Base-by-base conservation (phyloP, 2,329 filamentous ascomycete species). In the Trichoderma asperellum region DNA sequence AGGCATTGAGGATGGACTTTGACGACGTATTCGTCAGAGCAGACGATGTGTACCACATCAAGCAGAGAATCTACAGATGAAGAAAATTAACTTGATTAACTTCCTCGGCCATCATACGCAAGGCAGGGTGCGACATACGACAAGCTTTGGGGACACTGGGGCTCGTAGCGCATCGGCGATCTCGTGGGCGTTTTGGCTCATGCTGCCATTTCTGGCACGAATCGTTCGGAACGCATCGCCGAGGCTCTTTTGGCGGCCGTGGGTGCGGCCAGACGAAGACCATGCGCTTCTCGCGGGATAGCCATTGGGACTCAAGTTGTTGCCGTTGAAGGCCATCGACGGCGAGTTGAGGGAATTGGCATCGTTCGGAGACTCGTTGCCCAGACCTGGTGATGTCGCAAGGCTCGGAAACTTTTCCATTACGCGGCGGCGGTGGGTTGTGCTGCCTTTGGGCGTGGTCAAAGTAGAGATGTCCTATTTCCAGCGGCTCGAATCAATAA, bases 1-100 rank as follows among this genome's bases (percentile, higher is more conserved):
- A 93, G 55, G 93, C 92, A 74, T 93, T 97, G 71, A 98, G 85
- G 76, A 99, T 99, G 21, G 95, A 92, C 82, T 99, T 99, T 64
- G 96, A 97, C 29, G 96, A 98, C 2, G 96, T 97, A 79, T 98
- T 99, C 71, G 96, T 97, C 74, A 98, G 84, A 72, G 96, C 96
- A 55, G 95, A 98, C 29, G 94, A 97, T 79, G 92, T 87, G 83
- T 98, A 99, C 96, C 96, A 98, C 77, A 95, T 82, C 69, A 94
- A 83, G 81, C 95, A 98, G 60, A 97, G 89, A 62, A 87, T 81
- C 95, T 97, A 80, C 74, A 21, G 4, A 37, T 27, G 29, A 49
- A 67, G 21, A 6, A 24, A 29, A 52, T 67, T 67, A 67, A 59
- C 34, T 49, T 52, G n/a, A 52, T 67, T 67, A 67, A 59, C 34